Evolutionary conservation across 768 basidiomycete species (phyloP), one percentile per base, ranked within the genome.

Genomic region (Trametes meyenii): DNA sequence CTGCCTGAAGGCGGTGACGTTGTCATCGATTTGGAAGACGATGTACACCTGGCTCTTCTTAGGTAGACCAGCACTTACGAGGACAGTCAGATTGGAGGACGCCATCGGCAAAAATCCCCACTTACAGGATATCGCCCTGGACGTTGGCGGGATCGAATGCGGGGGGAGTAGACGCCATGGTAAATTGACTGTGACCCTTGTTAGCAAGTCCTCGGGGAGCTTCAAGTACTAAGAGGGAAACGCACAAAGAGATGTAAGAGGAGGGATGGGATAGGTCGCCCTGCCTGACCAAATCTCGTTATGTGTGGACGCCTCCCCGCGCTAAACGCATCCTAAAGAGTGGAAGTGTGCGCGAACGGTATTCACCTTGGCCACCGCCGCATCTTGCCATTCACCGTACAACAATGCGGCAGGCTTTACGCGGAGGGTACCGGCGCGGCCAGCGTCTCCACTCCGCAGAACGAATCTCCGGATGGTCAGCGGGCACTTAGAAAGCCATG

Each of bases 1-100:
- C 23, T 67, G 65, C 64, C 78, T 77, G 75, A 86, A 86, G 29
- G 68, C 66, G 5, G 65, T 63, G 53, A 70, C 75, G 66, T 86
- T 62, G 50, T 71, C 69, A 46, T 71, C 70, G 66, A 86, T 79
- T 55, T 78, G 70, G 77, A 85, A 85, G 72, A 86, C 83, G 59
- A 78, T 73, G 67, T 80, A 83, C 10, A 73, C 70, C 62, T 85
- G 78, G 6, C 75, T 77, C 72, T 79, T 81, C 78, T 86, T 86
- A 7, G 79, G 81, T 42, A 85, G 77, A 17, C 84, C 85, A 40
- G 77, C 75, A 65, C 84, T 85, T 57, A 21, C 44, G 14, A 38
- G 2, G 38, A 23, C 17, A 13, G 35, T 49, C 19, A 46, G 29
- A 35, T 3, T 26, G 17, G 2, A 1, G 24, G 17, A 50, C 36